Conservation (phyloP, 495 filamentous ascomycete genomes). For the Penicillium canescens region DNA sequence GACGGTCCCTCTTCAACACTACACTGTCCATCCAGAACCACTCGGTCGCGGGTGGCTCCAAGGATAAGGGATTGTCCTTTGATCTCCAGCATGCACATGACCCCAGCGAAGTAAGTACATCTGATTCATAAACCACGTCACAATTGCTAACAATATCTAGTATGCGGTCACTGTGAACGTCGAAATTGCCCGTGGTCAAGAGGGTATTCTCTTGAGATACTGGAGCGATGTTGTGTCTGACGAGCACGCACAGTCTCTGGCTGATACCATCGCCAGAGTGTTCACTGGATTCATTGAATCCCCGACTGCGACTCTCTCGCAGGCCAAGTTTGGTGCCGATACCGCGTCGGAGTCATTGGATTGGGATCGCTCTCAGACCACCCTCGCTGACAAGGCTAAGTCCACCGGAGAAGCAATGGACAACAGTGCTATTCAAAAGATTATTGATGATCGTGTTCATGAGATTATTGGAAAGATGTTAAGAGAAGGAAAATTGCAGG, state of each 20-base stretch:
- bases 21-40: slow-evolving; percentile 56
- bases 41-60: slow-evolving; percentile 28
- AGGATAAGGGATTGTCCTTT: slow-evolving; percentile 39
- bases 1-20: slow-evolving; percentile 57
- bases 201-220: slow-evolving; percentile 50
- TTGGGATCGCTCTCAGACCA: slow-evolving; percentile 15
- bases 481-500: slow-evolving; percentile 32
- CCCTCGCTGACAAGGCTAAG: slow-evolving; percentile 13
- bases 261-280: slow-evolving; percentile 33
- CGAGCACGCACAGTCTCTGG: slow-evolving; percentile 32
- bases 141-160: slow-evolving; percentile 20
- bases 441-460: slow-evolving; percentile 45
- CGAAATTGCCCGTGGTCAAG: slow-evolving; percentile 39
- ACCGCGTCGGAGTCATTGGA: not conserved
- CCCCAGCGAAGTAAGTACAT: slow-evolving; percentile 44
- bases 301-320: slow-evolving; percentile 21
- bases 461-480: slow-evolving; percentile 41
- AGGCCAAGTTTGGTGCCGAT: slow-evolving; percentile 17
- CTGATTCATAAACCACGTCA: not conserved
- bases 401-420: slow-evolving; percentile 18
- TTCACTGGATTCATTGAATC: slow-evolving; percentile 38
- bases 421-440: slow-evolving; percentile 29
- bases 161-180: slow-evolving; percentile 52
- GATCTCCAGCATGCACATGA: slow-evolving; percentile 43
- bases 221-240: slow-evolving; percentile 48